Evolutionary conservation across 148 eudicot species (phyloP).

Genomic region (Vaccinium darrowii): DNA sequence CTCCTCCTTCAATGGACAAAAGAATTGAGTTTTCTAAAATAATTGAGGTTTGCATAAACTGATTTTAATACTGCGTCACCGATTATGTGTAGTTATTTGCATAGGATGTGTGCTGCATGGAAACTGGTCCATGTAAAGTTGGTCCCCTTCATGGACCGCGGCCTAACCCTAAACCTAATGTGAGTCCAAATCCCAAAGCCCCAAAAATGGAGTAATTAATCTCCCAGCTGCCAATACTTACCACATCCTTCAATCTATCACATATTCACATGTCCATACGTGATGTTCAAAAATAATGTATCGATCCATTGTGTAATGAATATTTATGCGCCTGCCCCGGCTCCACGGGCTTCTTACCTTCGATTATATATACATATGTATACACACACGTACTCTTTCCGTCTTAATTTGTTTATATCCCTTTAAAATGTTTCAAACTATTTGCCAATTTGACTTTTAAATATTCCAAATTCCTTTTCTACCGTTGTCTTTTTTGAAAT

Average conservation of each 20-base stretch:
- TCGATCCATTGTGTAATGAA: not conserved
- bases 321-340: too few species aligned
- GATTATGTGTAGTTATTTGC: too few species aligned
- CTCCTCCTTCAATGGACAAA: not conserved
- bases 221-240: not conserved
- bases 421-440: too few species aligned
- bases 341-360: too few species aligned
- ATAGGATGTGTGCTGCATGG: not conserved
- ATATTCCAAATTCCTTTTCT: too few species aligned
- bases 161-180: not conserved
- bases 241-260: not conserved
- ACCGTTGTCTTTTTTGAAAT: too few species aligned
- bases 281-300: too few species aligned
- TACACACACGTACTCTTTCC: too few species aligned
- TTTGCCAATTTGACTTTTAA: too few species aligned
- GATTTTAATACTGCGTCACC: not conserved
- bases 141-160: not conserved
- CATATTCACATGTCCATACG: too few species aligned
- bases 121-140: not conserved
- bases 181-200: not conserved
- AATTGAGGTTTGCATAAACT: not conserved
- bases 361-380: too few species aligned
- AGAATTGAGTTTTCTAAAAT: not conserved
- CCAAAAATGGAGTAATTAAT: not conserved
- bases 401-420: too few species aligned